Base-by-base conservation (phyloP, 371 early-diverging fungal genomes). In the Mortierella polycephala region DNA sequence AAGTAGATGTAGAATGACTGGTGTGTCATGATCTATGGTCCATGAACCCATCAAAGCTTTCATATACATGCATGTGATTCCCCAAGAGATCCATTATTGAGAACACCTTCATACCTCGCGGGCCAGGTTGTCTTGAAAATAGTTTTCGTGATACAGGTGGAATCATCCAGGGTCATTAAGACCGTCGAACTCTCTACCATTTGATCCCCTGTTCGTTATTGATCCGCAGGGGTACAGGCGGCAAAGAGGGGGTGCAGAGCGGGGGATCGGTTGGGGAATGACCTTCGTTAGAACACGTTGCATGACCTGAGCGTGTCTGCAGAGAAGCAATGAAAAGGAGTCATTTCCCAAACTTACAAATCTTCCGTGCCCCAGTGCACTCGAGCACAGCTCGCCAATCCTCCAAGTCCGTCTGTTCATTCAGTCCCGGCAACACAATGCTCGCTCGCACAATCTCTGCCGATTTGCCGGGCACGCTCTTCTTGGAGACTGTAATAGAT, bases 161-260 rank as follows among this genome's bases (percentile, higher is more conserved):
- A 71, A 44, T 81, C 76, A 50, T 75, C 81, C 50, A 81, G 40
- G n/a, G 72, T 81, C 63, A 75, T 71, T 51, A 81, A 61, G 14
- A 81, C 76, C 18, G 75, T 71, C 30, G 75, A 81, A 51, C 81
- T 81, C 49, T 81, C 81, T 40, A 81, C 76, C 81, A 81, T 81
- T 47, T 49, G 75, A 58, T 81, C 81, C 81, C 81, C 81, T 81
- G 61, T 46, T 44, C 30, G 59, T 14, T 20, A 61, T 41, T 30
- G 45, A 49, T 13, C 18, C 37, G 14, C 10, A n/a, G 21, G 8
- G 39, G 41, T 16, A 39, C 51, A 57, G 18, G 53, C 57, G 57
- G 20, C 47, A 46, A 40, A 64, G 21, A 64, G 52, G 51, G 59
- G 44, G 14, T 37, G 13, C 18, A 10, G 57, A 11, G 41, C 4